Base-by-base conservation (phyloP, 2,329 filamentous ascomycete genomes). In the Neopestalotiopsis sp. region DNA sequence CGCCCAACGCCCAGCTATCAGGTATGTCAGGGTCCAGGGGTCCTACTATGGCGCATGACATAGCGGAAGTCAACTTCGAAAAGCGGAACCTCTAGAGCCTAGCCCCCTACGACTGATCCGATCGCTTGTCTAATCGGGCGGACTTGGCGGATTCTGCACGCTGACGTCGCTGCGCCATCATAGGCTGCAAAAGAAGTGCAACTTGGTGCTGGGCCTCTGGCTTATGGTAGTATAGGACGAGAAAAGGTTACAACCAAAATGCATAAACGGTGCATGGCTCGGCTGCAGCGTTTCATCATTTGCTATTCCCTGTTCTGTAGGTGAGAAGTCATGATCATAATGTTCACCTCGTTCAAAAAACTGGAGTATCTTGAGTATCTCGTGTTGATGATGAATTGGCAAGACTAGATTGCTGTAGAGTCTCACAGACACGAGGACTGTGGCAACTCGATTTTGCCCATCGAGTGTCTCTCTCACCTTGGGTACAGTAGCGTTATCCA, bases 131-230 rank as follows among this genome's bases (percentile, higher is more conserved):
- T 20, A 28, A 53, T 53, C 45, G 45, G 45, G 45, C 45, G 58
- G 49, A 63, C 24, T 28, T 28, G 24, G 24, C 24, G 24, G 24
- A 28, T 28, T 56, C 70, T 76, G 74, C 75, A 74, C 64, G 74
- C 74, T 76, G 76, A 77, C 75, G 76, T 76, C 72, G 70, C 67
- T 68, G 66, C 71, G 71, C 67, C 73, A 74, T 74, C 73, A 76
- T 76, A 73, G 69, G 73, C 49, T 62, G 24, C 30, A 24, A 32
- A 59, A 38, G 34, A 38, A 6, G 34, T 7, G 34, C 34, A 38
- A 14, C 17, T 9, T 17, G 10, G 30, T 34, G 20, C 57, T 24
- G 34, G 34, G 34, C 17, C 12, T 34, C 5, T 59, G 24, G 24
- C 30, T 13, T 34, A 14, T 59, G 24, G 24, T 30, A 24, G 24